phyloP scores from a whole-genome alignment of 345 rosid species.

The Lepidium didymum region DNA sequence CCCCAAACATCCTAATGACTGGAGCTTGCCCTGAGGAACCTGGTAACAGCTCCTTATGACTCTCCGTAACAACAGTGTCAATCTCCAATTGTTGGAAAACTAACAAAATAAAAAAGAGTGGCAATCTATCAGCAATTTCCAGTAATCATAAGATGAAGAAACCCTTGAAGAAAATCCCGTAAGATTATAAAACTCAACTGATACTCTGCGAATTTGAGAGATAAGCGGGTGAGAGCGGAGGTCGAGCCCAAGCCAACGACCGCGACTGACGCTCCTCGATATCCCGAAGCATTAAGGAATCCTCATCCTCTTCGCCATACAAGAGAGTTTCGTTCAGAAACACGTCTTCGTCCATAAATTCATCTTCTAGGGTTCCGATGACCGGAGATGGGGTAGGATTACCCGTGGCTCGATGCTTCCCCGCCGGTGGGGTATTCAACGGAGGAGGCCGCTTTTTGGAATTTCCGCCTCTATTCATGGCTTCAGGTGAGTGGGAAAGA shows the following conservation, averaged over 20 bases:
- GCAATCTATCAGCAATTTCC: neutral
- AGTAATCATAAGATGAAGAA: conserved; percentile 3
- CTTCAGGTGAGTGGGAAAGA: neutral
- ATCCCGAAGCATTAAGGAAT: conserved; percentile 63
- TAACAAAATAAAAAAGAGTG: conserved; percentile 7
- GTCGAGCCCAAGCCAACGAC: conserved; percentile 71
- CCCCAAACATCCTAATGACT: conserved; percentile 78
- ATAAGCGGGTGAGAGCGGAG: conserved; percentile 51
- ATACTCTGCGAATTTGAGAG: conserved; percentile 48
- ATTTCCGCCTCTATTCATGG: conserved; percentile 43
- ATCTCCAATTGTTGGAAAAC: conserved; percentile 96
- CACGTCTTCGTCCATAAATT: conserved; percentile 79
- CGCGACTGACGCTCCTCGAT: conserved; percentile 68
- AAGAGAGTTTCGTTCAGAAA: conserved; percentile 70
- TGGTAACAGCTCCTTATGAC: conserved; percentile 49
- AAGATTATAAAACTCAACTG: conserved; percentile 29
- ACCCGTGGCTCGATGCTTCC: conserved; percentile 43
- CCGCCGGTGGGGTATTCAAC: conserved; percentile 34
- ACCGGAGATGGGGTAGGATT: conserved; percentile 30
- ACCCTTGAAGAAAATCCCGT: neutral
- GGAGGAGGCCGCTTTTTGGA: conserved; percentile 63
- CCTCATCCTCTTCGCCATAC: conserved; percentile 51
- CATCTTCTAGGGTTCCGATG: conserved; percentile 45
- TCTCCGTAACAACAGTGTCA: conserved; percentile 69
- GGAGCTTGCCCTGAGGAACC: conserved; percentile 77